Percentiles rank a stretch among this genome's conserved stretches.
These are phyloP conservation scores for Metschnikowia shivogae DNA, from an alignment of 805 yeast species.

Conservation along the genomic window DNA sequence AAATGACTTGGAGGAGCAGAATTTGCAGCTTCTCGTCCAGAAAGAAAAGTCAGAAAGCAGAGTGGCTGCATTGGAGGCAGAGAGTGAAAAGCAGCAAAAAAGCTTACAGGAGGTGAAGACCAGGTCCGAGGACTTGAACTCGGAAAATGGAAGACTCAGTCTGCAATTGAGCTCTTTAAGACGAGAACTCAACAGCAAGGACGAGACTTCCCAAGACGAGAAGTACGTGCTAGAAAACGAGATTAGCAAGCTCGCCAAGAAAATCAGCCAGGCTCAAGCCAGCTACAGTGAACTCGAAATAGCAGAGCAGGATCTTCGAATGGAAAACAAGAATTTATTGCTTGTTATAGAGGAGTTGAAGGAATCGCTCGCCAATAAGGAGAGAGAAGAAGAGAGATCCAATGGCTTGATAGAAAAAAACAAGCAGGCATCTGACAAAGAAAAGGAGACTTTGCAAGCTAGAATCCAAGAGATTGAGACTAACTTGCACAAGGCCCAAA, in stretches of 20 bases:
- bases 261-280: constrained; percentile 35
- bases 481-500: not conserved
- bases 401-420: not conserved
- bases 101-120: constrained; percentile 11
- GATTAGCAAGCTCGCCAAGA: constrained; percentile 35
- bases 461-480: constrained; percentile 1
- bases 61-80: constrained; percentile 23
- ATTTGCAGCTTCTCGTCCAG: constrained; percentile 17
- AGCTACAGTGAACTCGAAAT: constrained; percentile 42
- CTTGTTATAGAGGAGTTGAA: constrained; percentile 42
- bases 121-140: constrained; percentile 40
- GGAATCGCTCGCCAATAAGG: constrained; percentile 35
- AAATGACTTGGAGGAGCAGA: constrained; percentile 2
- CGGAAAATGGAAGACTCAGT: constrained; percentile 51
- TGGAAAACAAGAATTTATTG: constrained; percentile 40
- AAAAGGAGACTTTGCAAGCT: constrained; percentile 4
- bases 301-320: constrained; percentile 32
- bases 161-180: constrained; percentile 35
- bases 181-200: constrained; percentile 33
- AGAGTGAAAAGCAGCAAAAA: constrained; percentile 18
- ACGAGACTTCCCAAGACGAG: constrained; percentile 34
- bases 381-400: constrained; percentile 18
- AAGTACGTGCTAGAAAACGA: constrained; percentile 39
- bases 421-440: constrained; percentile 2
- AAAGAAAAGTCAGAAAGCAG: constrained; percentile 45